These are phyloP conservation scores for Herpetospermum pedunculosum DNA, from an alignment of 306 rosid genomes.

Conservation along the genomic window DNA sequence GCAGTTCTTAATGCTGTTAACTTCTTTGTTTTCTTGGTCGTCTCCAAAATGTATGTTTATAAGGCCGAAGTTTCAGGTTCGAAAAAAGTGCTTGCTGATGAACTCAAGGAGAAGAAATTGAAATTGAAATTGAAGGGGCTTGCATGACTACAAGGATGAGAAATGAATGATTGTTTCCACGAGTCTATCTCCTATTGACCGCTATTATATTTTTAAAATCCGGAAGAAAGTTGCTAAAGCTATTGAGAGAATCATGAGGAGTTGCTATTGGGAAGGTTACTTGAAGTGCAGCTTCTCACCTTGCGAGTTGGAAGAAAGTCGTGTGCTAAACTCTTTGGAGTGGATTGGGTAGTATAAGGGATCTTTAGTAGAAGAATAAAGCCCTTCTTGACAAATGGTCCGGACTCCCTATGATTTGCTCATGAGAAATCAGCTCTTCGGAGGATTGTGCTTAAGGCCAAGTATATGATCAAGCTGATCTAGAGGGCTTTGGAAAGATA, in stretches of 20 bases:
- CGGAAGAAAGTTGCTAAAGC: neutral
- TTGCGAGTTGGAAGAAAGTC: neutral
- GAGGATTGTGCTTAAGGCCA: neutral
- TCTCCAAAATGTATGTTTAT: slow-evolving; percentile 41
- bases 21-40: slow-evolving; percentile 19
- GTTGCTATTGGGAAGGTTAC: neutral
- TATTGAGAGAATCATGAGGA: neutral
- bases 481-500: neutral
- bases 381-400: neutral
- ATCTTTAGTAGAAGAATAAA: neutral
- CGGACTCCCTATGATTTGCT: neutral
- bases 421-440: neutral
- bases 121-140: too few species aligned
- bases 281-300: neutral
- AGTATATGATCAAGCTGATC: neutral
- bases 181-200: too few species aligned
- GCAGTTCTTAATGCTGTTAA: slow-evolving; percentile 19
- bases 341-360: neutral
- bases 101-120: slow-evolving; percentile 34
- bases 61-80: slow-evolving; percentile 74
- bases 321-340: neutral
- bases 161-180: too few species aligned
- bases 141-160: too few species aligned
- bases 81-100: slow-evolving; percentile 43
- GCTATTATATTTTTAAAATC: neutral